Conservation (phyloP, 2,329 filamentous ascomycete genomes). For the Aspergillus sp. region DNA sequence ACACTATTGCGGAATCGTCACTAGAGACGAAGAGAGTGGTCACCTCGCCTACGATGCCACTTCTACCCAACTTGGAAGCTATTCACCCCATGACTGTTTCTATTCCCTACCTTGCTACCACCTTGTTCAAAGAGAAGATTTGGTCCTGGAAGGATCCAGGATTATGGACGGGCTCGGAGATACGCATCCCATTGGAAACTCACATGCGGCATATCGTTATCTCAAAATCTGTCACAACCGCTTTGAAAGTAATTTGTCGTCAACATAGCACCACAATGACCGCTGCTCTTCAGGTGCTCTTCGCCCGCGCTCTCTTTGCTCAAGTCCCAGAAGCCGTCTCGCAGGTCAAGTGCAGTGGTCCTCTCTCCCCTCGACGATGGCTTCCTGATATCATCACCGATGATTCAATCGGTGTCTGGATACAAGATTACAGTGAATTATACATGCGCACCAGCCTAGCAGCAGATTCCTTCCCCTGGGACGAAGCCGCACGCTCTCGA, state of each 20-base stretch:
- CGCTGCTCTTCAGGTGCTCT: slow-evolving; percentile 30
- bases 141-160: slow-evolving; percentile 20
- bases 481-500: slow-evolving; percentile 23
- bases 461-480: slow-evolving; percentile 23
- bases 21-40: slow-evolving; percentile 15
- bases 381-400: slow-evolving; percentile 27
- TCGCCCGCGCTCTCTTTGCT: slow-evolving; percentile 32
- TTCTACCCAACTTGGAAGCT: slow-evolving; percentile 36
- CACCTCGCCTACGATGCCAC: slow-evolving; percentile 17
- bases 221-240: slow-evolving; percentile 19
- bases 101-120: slow-evolving; percentile 25
- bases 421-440: slow-evolving; percentile 27
- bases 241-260: slow-evolving; percentile 27
- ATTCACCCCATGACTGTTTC: slow-evolving; percentile 34
- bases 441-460: slow-evolving; percentile 17
- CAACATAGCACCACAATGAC: slow-evolving; percentile 35
- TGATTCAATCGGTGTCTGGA: slow-evolving; percentile 31
- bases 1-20: slow-evolving; percentile 5
- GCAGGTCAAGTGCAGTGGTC: slow-evolving; percentile 22
- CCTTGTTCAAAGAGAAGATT: slow-evolving; percentile 27
- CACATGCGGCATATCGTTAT: slow-evolving; percentile 26
- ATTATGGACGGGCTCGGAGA: slow-evolving; percentile 30
- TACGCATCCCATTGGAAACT: slow-evolving; percentile 15
- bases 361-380: slow-evolving; percentile 34
- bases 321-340: slow-evolving; percentile 23